phyloP scores from a whole-genome alignment of 805 yeast species.

The Schizosaccharomyces cryophilus region DNA sequence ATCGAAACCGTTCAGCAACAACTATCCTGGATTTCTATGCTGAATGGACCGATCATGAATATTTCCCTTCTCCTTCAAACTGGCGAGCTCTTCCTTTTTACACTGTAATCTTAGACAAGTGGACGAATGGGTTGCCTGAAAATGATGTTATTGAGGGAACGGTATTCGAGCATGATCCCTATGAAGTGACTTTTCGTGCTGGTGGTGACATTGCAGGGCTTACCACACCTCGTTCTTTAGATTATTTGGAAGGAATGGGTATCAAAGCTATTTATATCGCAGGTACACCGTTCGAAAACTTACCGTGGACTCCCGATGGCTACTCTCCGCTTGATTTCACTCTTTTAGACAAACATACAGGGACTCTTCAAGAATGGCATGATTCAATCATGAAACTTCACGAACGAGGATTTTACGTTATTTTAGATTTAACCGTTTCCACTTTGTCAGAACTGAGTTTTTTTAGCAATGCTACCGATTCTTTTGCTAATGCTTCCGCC shows the following conservation, averaged over 20 bases:
- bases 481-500: neutral
- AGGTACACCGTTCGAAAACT: slow-evolving; percentile 1
- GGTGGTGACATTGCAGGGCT: slow-evolving; percentile 1
- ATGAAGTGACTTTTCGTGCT: neutral
- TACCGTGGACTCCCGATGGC: neutral
- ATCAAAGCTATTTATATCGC: neutral
- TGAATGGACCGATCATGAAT: slow-evolving; percentile 1
- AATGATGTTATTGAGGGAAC: neutral
- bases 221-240: neutral
- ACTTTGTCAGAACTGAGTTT: neutral
- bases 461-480: neutral
- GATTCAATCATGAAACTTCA: neutral
- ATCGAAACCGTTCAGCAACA: neutral
- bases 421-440: neutral
- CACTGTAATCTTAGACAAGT: neutral
- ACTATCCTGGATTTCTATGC: neutral
- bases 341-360: neutral
- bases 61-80: slow-evolving; percentile 1
- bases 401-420: neutral
- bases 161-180: neutral
- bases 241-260: neutral
- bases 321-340: slow-evolving; percentile 1
- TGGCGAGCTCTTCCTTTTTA: slow-evolving; percentile 2
- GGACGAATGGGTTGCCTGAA: neutral
- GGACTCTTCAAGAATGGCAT: neutral